Evolutionary conservation across 176 grass and related monocot species (phyloP), one percentile per base, ranked within the genome.

Genomic region (Dendrocalamus sinicus): DNA sequence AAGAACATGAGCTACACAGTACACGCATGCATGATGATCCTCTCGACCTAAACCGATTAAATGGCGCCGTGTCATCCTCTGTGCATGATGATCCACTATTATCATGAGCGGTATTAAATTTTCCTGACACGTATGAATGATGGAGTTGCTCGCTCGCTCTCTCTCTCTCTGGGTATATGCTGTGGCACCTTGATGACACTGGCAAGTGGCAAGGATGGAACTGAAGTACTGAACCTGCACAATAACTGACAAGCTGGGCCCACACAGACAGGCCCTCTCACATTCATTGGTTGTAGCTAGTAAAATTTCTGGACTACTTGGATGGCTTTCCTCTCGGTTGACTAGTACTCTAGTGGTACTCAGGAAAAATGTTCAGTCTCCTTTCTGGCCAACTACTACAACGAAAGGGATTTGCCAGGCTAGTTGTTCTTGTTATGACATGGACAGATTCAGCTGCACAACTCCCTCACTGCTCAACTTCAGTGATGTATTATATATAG

Each of bases 311-410:
- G 32, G n/a, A n/a, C n/a, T n/a, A n/a, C n/a, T n/a, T n/a, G n/a
- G n/a, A n/a, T n/a, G n/a, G n/a, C n/a, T n/a, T n/a, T n/a, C n/a
- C n/a, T n/a, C n/a, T n/a, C n/a, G n/a, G n/a, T n/a, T n/a, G 59
- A 62, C 10, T 24, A 63, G 28, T 30, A 30, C 1, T 30, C 81
- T 26, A 23, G 8, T 20, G 23, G 8, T 50, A 16, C 0, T 11
- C n/a, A 5, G 16, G 10, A 2, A 12, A 72, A 85, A 40, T 67
- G 9, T 61, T 70, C 58, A 55, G 53, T 51, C 67, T 40, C 39
- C 71, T 87, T 82, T 88, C 78, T 40, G 86, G 72, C 41, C 67
- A 79, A 83, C 89, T 53, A 41, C 80, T 87, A n/a, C 84, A 59
- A 20, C 67, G 79, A 72, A 72, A 78, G 58, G 16, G 65, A 50